phyloP scores from a whole-genome alignment of 371 early-diverging fungal species.

The Haplosporangium sp. region DNA sequence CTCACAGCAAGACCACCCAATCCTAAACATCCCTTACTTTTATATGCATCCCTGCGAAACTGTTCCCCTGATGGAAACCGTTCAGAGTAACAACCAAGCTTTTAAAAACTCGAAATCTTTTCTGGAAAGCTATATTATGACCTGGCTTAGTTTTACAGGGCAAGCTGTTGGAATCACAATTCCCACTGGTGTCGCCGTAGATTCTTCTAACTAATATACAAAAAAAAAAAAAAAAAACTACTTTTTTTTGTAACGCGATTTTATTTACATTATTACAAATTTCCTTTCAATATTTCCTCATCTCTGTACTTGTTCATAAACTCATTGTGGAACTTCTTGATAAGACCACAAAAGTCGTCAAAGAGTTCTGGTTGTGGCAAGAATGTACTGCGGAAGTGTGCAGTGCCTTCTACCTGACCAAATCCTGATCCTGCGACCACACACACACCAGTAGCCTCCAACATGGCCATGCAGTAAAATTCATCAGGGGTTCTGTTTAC shows the following conservation, averaged over 20 bases:
- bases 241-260: not conserved
- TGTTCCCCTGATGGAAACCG: slow-evolving; percentile 64
- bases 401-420: slow-evolving; percentile 90
- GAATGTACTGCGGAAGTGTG: slow-evolving; percentile 97
- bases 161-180: slow-evolving; percentile 45
- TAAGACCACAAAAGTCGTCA: slow-evolving; percentile 83
- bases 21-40: slow-evolving; percentile 67
- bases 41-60: slow-evolving; percentile 84
- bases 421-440: slow-evolving; percentile 93
- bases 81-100: slow-evolving; percentile 21
- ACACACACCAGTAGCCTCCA: slow-evolving; percentile 95
- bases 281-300: slow-evolving; percentile 13
- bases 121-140: slow-evolving; percentile 29
- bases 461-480: slow-evolving; percentile 89
- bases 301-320: slow-evolving; percentile 83
- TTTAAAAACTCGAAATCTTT: not conserved
- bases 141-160: slow-evolving; percentile 51
- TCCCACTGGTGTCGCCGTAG: slow-evolving; percentile 2
- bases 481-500: slow-evolving; percentile 82
- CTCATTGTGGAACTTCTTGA: slow-evolving; percentile 82
- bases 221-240: not conserved
- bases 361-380: slow-evolving; percentile 93
- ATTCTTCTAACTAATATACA: not conserved
- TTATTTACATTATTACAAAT: slow-evolving; percentile 14
- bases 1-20: slow-evolving; percentile 74